Evolutionary conservation across 352 stramenopile species (phyloP).

Genomic region (Globisporangium takayamanum): DNA sequence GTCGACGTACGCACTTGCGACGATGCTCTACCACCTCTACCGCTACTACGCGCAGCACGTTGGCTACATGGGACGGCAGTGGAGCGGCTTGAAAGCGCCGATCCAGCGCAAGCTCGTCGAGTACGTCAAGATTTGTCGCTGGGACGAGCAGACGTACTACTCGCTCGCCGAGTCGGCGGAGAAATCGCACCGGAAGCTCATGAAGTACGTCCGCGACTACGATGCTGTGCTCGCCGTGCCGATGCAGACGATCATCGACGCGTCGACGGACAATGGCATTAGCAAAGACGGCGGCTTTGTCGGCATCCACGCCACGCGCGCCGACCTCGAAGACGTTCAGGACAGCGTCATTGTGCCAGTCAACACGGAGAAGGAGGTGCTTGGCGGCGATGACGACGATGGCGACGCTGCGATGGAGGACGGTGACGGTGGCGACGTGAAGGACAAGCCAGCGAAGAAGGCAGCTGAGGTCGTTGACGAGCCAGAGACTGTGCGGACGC

Average conservation of each 20-base stretch:
- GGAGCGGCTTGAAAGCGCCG: constrained; percentile 82
- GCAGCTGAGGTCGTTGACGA: background rate
- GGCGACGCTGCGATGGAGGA: constrained; percentile 6
- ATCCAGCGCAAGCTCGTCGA: constrained; percentile 97
- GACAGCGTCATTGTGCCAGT: constrained; percentile 42
- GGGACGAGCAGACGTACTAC: constrained; percentile 99
- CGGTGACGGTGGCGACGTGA: background rate
- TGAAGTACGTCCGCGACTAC: constrained; percentile 95
- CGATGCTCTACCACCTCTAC: constrained; percentile 91
- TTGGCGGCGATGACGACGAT: constrained; percentile 16
- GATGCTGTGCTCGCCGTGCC: constrained; percentile 72
- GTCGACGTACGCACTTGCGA: constrained; percentile 58
- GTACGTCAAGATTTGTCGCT: constrained; percentile 97
- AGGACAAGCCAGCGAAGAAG: constrained; percentile 10
- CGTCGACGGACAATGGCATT: constrained; percentile 78
- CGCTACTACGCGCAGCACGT: constrained; percentile 94
- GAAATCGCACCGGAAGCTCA: constrained; percentile 98
- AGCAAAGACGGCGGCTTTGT: constrained; percentile 76
- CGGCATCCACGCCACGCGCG: constrained; percentile 62
- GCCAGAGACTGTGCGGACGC: constrained; percentile 5
- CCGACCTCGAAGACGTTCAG: constrained; percentile 43
- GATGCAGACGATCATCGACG: constrained; percentile 87
- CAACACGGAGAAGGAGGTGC: constrained; percentile 15
- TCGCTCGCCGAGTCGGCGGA: constrained; percentile 95
- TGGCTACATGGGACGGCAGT: constrained; percentile 72